A percentile compares a stretch with the other conserved stretches of the same genome.
These are phyloP conservation scores for Clavispora santaluciae DNA, from an alignment of 805 yeast genomes.

Conservation along the genomic window DNA sequence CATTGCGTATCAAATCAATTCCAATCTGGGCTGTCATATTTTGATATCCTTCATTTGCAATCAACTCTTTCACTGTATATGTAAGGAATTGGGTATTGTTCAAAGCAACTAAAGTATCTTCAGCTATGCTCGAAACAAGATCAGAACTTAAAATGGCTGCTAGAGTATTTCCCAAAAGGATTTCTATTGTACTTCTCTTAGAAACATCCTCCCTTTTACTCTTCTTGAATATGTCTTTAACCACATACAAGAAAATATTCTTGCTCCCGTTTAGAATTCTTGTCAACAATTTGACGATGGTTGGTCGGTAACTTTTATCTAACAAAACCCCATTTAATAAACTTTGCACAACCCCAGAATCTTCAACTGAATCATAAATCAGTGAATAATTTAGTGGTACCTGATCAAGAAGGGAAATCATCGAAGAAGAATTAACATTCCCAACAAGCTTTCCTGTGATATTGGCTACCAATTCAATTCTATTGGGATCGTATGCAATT, in stretches of 20 bases:
- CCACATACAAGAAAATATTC: constrained; percentile 18
- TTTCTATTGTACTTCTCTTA: constrained; percentile 17
- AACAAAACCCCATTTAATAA: constrained; percentile 34
- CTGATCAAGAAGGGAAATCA: constrained; percentile 13
- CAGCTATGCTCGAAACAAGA: constrained; percentile 20
- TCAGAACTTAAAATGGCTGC: constrained; percentile 25
- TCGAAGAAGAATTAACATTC: constrained; percentile 8
- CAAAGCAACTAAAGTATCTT: constrained; percentile 28
- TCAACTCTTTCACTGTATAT: constrained; percentile 30
- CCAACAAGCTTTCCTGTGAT: constrained; percentile 22
- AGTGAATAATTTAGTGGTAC: constrained; percentile 15
- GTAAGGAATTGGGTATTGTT: constrained; percentile 39
- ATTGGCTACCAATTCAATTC: constrained; percentile 28
- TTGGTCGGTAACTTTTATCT: constrained; percentile 30
- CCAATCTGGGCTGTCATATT: constrained; percentile 32
- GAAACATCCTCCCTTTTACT: constrained; percentile 13
- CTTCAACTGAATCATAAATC: constrained; percentile 19
- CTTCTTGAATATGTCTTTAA: constrained; percentile 18
- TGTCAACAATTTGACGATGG: constrained; percentile 26
- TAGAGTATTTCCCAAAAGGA: constrained; percentile 26
- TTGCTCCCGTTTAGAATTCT: constrained; percentile 29
- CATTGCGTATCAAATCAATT: constrained; percentile 23
- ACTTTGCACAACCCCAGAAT: constrained; percentile 33
- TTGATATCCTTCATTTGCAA: constrained; percentile 30
- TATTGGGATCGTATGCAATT: constrained; percentile 26